Base-by-base conservation (phyloP, 78 protist species). In the Salpingoeca rosetta region DNA sequence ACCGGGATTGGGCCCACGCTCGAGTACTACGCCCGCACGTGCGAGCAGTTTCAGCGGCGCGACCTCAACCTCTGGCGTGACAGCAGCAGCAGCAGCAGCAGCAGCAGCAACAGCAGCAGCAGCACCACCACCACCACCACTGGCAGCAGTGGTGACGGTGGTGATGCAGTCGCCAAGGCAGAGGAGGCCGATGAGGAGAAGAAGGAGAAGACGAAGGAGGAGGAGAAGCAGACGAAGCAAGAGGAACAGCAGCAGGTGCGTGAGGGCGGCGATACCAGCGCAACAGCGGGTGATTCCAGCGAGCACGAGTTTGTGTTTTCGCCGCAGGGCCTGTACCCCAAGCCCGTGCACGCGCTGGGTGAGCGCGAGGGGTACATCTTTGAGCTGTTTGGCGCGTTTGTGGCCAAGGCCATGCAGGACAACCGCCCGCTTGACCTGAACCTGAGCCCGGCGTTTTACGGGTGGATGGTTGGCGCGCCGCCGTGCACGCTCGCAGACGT, bases 1-100 rank as follows among this genome's bases (percentile, higher is more conserved):
- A 87, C 90, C 1, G 97, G 97, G 0, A 87, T 91, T 39, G 97
- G 97, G 10, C 97, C 97, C 37, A 91, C 97, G 35, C 83, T 89
- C n/a, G 97, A 94, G 88, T 94, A 93, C 73, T 94, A 81, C 88
- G 12, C 92, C 35, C 86, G 88, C 42, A 90, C 87, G 24, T 76
- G 90, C 24, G 73, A 2, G 7, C 90, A 85, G 78, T 74, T 94
- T 28, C 86, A 77, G 38, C 43, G 88, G 0, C 31, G 12, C 27
- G 83, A 44, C 11, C 85, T 90, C 42, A 22, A 26, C 40, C 26
- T 93, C 39, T 93, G 94, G 94, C 57, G 51, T 31, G 73, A 25
- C 41, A 7, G 65, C 7, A 17, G 65, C 65, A 7, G 65, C 31
- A 17, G 65, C 7, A 51, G 65, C 31, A 22, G 65, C 65, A 51